Evolutionary conservation across 441 rosid species (phyloP), one percentile per base, ranked within the genome.

Genomic region (Gossypium davidsonii): DNA sequence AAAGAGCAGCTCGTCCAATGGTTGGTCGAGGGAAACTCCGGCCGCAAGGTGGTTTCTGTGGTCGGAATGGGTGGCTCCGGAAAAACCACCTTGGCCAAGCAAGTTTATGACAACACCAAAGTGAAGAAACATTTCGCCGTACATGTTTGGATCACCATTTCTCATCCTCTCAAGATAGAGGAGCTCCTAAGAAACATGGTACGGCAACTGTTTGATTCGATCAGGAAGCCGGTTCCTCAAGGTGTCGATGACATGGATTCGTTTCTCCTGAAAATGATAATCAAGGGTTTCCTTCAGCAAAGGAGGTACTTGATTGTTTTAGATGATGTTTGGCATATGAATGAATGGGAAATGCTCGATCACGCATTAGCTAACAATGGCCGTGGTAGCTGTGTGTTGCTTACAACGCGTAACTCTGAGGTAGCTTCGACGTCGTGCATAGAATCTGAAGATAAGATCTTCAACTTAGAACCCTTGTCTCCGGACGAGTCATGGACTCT

Each of bases 271-370:
- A 83, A 77, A 42, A 48, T 26, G n/a, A 14, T 74, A 23, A 53
- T 85, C 61, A 83, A 75, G 58, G 71, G 55, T 12, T 42, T 76
- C 49, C 80, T 83, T 6, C 73, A 64, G 69, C 37, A 42, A 17
- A 72, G 81, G 31, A 71, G 83, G 20, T 85, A 76, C 76, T 55
- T 85, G 61, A 70, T 85, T 17, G 81, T 85, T 49, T 59, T 85
- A 0, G 86, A 85, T 55, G 86, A 85, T 69, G 77, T 81, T 1
- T 83, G 85, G 86, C 15, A 67, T 4, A 46, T 73, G 14, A 69
- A 62, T 15, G 79, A 70, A 14, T 83, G 88, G 86, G 80, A 81
- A 37, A 81, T 83, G 11, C 53, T 83, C 70, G 75, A 64, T 53
- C 46, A 74, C 10, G 81, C 83, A 2, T 68, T 84, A 10, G 60